A percentile compares a stretch with the other conserved stretches of the same genome.
These are phyloP conservation scores for Auricularia sp. DNA, from an alignment of 768 basidiomycete genomes.

Conservation along the genomic window DNA sequence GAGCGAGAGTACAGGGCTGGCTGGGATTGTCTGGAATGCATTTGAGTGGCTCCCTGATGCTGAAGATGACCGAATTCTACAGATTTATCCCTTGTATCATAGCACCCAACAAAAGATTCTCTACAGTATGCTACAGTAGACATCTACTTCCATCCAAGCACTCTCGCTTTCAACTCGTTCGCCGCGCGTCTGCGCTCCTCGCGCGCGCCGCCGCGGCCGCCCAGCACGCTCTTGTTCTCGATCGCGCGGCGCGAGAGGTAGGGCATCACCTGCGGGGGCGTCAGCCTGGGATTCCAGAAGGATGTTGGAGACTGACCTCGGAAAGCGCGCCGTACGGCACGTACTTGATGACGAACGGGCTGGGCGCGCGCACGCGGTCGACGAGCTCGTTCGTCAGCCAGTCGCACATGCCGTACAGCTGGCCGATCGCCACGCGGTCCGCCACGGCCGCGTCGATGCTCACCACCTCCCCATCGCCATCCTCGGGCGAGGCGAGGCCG, in stretches of 20 bases:
- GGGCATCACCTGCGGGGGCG: slow-evolving; percentile 59
- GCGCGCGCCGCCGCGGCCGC: slow-evolving; percentile 49
- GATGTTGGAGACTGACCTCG: slow-evolving; percentile 33
- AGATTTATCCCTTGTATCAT: too few species aligned
- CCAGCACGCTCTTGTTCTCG: slow-evolving; percentile 87
- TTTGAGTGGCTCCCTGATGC: too few species aligned
- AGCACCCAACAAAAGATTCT: too few species aligned
- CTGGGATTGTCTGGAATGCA: too few species aligned
- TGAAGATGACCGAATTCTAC: too few species aligned
- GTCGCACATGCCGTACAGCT: slow-evolving; percentile 86
- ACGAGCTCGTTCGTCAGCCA: slow-evolving; percentile 65
- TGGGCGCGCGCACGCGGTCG: slow-evolving; percentile 33
- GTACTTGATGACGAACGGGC: slow-evolving; percentile 78
- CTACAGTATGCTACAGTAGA: not conserved
- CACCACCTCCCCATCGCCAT: slow-evolving; percentile 21
- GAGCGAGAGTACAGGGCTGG: too few species aligned
- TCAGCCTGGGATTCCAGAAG: not conserved
- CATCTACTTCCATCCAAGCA: slow-evolving; percentile 17
- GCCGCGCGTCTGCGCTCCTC: slow-evolving; percentile 50
- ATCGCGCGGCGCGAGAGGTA: slow-evolving; percentile 81
- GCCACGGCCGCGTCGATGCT: slow-evolving; percentile 43
- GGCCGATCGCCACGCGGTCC: slow-evolving; percentile 64
- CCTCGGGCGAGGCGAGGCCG: slow-evolving; percentile 39
- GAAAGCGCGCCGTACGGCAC: slow-evolving; percentile 65
- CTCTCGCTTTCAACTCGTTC: slow-evolving; percentile 37